Conservation (phyloP, 805 yeast genomes). For the Candida bentonensis region DNA sequence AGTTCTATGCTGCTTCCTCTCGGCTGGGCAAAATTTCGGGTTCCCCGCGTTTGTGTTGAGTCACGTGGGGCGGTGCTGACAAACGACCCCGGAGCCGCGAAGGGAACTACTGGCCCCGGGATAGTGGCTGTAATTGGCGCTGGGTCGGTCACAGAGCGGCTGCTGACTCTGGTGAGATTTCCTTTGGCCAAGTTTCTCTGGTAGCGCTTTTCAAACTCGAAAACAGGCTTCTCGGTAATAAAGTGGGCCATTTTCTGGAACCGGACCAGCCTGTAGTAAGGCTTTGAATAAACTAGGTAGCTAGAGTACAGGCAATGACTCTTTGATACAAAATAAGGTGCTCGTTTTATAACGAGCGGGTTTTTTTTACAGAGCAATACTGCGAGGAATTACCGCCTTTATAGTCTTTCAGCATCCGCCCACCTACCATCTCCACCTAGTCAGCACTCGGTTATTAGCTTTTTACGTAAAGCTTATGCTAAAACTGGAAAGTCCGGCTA, state of each 20-base stretch:
- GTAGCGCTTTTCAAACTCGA: background rate
- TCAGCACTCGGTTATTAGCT: background rate
- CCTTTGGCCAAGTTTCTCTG: background rate
- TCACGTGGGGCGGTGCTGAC: background rate
- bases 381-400: too few relatives aligned
- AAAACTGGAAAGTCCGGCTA: background rate
- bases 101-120: too few relatives aligned
- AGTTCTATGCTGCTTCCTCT: background rate
- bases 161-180: too few relatives aligned
- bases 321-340: too few relatives aligned
- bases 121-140: too few relatives aligned
- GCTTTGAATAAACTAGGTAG: background rate
- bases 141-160: too few relatives aligned
- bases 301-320: background rate
- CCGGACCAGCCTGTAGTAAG: background rate
- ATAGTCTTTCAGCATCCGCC: too few relatives aligned
- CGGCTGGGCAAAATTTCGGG: background rate
- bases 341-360: too few relatives aligned
- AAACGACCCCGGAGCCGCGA: too few relatives aligned
- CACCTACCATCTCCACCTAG: background rate
- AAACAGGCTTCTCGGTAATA: background rate
- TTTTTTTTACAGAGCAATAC: too few relatives aligned
- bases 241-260: background rate
- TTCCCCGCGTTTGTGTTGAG: too few relatives aligned
- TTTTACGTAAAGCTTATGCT: background rate